phyloP scores from a whole-genome alignment of 1,139 yeast genomes.

The Geotrichum candidum region DNA sequence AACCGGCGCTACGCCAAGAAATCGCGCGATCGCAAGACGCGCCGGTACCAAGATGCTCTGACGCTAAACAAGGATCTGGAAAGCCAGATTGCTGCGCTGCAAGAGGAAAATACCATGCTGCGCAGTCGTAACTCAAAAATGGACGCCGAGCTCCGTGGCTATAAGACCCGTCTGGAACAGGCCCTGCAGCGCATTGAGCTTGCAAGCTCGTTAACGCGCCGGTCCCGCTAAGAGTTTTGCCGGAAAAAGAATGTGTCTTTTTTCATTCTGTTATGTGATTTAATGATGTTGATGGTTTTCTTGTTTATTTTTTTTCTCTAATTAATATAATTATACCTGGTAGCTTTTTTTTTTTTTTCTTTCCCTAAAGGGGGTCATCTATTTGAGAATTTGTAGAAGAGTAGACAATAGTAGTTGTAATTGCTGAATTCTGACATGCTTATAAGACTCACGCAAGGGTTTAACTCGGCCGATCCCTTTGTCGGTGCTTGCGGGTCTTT shows the following conservation, averaged over 20 bases:
- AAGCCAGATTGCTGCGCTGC: neutral
- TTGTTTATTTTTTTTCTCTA: too few relatives aligned
- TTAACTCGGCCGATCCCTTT: too few relatives aligned
- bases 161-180: neutral
- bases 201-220: neutral
- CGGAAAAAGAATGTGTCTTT: neutral
- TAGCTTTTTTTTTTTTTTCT: too few relatives aligned
- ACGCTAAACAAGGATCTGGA: slow-evolving; percentile 11
- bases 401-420: too few relatives aligned
- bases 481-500: too few relatives aligned
- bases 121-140: neutral
- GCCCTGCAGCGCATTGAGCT: slow-evolving; percentile 9
- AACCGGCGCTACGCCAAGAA: slow-evolving; percentile 18
- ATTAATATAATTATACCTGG: neutral
- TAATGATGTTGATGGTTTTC: neutral
- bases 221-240: neutral
- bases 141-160: neutral
- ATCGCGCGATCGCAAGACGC: slow-evolving; percentile 17
- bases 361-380: too few relatives aligned
- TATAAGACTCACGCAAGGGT: too few relatives aligned
- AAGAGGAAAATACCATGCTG: slow-evolving; percentile 6
- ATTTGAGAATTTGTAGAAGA: too few relatives aligned
- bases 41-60: slow-evolving; percentile 12
- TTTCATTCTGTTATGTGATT: neutral
- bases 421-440: too few relatives aligned